Base-by-base conservation (phyloP, 2,329 filamentous ascomycete species). In the Aspergillus felis region DNA sequence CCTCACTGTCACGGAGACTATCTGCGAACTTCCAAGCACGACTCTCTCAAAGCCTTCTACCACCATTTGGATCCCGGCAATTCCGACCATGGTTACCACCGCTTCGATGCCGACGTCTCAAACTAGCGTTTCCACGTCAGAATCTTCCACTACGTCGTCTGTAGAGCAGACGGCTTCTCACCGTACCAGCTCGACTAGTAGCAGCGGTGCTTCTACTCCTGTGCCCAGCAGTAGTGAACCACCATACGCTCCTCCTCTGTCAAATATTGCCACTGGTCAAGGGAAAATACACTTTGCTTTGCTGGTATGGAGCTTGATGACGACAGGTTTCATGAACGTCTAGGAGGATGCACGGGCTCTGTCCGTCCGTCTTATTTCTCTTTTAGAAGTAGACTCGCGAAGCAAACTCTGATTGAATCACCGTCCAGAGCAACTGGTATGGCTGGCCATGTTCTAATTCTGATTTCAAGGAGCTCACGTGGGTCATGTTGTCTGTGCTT, bases 1-100 rank as follows among this genome's bases (percentile, higher is more conserved):
- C 20, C 60, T 68, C 8, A 68, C 66, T 17, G 54, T 66, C 20
- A 69, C 66, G 17, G 60, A 64, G n/a, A 70, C 67, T 14, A 48
- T 60, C 3, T 65, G 63, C 50, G 58, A 49, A 22, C 42, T 57
- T 28, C 29, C 28, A 14, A 47, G n/a, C 20, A 41, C 42, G 6
- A 20, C 28, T 22, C 24, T 42, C 51, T 27, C 10, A 17, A 20
- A 54, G 51, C 14, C 38, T 14, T 27, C 56, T 47, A 17, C 25
- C 44, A 27, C 25, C 32, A 14, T 28, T 10, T 32, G 53, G 20
- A 29, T 24, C n/a, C 46, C 35, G 1, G 28, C 46, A 22, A 6
- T 46, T n/a, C 46, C 56, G 29, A 50, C 29, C 27, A 27, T 28
- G 35, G 10, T 24, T 29, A 25, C 27, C 35, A 46, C 53, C 29